These are phyloP conservation scores for Kwoniella dejecticola DNA, from an alignment of 768 basidiomycete species.

Conservation along the genomic window DNA sequence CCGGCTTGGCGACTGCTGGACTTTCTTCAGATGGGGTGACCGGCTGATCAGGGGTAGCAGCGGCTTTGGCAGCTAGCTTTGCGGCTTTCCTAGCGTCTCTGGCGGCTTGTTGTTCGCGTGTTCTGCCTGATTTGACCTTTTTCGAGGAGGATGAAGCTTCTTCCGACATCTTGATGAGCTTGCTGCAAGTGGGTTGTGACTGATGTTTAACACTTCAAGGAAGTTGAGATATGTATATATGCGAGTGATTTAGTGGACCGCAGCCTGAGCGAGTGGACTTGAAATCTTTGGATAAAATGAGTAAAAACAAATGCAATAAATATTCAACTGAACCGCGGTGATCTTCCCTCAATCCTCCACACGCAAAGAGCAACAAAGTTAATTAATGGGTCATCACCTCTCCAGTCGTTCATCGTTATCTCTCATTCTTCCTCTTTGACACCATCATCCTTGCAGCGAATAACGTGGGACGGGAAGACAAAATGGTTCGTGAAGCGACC, in stretches of 20 bases:
- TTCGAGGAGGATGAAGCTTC: slow-evolving; percentile 7
- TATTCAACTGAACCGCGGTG: slow-evolving; percentile 14
- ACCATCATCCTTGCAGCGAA: no score
- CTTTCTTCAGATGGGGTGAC: background rate
- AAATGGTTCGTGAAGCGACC: no score
- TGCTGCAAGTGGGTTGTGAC: background rate
- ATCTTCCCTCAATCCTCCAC: background rate
- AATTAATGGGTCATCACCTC: background rate
- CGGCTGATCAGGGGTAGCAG: background rate
- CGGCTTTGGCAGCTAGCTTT: slow-evolving; percentile 18
- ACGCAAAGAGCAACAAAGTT: background rate
- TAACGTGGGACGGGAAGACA: no score
- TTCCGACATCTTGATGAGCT: slow-evolving; percentile 16
- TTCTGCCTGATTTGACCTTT: slow-evolving; percentile 30
- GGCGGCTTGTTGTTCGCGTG: slow-evolving; percentile 39
- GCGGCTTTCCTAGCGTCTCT: slow-evolving; percentile 37
- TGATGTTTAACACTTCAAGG: background rate
- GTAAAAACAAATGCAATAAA: slow-evolving; percentile 13
- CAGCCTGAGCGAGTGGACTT: background rate
- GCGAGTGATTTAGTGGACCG: no score
- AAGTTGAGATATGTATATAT: background rate
- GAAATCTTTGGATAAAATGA: slow-evolving; percentile 26
- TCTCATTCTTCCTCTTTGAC: no score
- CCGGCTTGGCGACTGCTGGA: background rate
- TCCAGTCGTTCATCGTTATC: no score